phyloP scores from a whole-genome alignment of 2,329 filamentous ascomycete genomes.

The Pyricularia grisea region DNA sequence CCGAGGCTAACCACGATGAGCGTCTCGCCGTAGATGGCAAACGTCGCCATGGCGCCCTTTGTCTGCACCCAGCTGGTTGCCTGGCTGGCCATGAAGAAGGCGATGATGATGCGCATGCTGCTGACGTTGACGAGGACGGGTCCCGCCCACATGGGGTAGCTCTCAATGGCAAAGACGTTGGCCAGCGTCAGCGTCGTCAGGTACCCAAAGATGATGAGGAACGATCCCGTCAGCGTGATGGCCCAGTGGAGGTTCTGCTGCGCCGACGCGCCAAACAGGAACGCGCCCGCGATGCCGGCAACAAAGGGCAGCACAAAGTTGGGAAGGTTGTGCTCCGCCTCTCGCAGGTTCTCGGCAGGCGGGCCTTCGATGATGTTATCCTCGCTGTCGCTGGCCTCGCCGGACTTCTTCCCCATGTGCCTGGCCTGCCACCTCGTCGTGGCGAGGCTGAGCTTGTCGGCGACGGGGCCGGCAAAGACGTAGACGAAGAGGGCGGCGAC shows the following conservation, averaged over 20 bases:
- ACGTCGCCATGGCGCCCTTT: conserved; percentile 16
- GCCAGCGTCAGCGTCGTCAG: conserved; percentile 17
- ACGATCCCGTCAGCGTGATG: conserved; percentile 15
- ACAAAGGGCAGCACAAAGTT: conserved; percentile 20
- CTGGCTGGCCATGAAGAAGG: conserved; percentile 19
- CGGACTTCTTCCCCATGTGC: background rate
- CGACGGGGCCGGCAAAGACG: conserved; percentile 19
- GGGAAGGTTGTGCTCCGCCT: conserved; percentile 23
- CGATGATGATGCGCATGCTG: conserved; percentile 20
- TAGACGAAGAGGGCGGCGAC: conserved; percentile 12
- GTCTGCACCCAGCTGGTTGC: conserved; percentile 17
- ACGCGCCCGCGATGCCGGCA: conserved; percentile 17
- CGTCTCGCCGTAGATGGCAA: conserved; percentile 20
- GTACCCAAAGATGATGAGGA: conserved; percentile 19
- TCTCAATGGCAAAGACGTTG: conserved; percentile 23
- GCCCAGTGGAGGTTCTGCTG: conserved; percentile 17
- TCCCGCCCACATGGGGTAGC: conserved; percentile 21
- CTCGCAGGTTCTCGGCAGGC: conserved; percentile 9
- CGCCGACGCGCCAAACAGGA: conserved; percentile 21
- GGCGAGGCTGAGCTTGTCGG: conserved; percentile 17
- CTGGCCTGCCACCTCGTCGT: conserved; percentile 13
- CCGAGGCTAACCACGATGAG: conserved; percentile 20
- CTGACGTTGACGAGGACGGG: conserved; percentile 23
- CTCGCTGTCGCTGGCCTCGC: conserved; percentile 10
- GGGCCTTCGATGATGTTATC: background rate